A percentile compares a stretch with the other conserved stretches of the same genome.
Conservation (phyloP, 2,329 filamentous ascomycete species). For the Neoscytalidium dimidiatum region DNA sequence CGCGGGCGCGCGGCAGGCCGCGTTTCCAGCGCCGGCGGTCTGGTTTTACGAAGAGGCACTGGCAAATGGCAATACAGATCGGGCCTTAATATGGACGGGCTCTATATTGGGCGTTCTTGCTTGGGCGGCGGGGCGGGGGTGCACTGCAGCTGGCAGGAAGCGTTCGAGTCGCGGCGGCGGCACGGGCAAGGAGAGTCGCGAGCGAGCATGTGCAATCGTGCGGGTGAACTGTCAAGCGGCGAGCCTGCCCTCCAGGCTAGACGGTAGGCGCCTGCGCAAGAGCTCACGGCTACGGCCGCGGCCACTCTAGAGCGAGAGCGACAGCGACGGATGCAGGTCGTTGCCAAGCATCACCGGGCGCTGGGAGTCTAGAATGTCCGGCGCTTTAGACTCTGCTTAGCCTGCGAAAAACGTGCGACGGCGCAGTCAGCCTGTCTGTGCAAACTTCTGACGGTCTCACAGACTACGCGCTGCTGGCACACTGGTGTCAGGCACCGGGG, state of each 20-base stretch:
- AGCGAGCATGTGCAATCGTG: neutral
- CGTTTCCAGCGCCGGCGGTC: neutral
- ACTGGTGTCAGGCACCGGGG: constrained; percentile 9
- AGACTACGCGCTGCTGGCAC: neutral
- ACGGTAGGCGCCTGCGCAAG: no score
- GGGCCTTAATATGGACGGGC: neutral
- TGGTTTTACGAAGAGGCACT: neutral
- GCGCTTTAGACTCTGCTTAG: neutral
- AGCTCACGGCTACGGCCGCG: no score
- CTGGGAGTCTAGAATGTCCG: constrained; percentile 2
- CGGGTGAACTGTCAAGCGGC: constrained; percentile 10
- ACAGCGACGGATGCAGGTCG: constrained; percentile 3
- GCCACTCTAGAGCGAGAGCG: constrained; percentile 2
- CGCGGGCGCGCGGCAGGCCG: constrained; percentile 9
- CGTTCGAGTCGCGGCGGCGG: neutral
- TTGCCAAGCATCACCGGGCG: constrained; percentile 13
- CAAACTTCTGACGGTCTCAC: constrained; percentile 12
- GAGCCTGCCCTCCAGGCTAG: neutral
- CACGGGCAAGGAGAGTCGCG: neutral
- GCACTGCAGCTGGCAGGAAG: neutral
- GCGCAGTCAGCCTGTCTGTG: constrained; percentile 8
- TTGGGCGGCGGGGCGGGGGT: neutral
- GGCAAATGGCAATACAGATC: neutral
- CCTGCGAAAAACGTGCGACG: constrained; percentile 13
- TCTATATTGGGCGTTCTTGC: neutral